phyloP scores from a whole-genome alignment of 2,329 filamentous ascomycete species.

The Monosporascus sp. region DNA sequence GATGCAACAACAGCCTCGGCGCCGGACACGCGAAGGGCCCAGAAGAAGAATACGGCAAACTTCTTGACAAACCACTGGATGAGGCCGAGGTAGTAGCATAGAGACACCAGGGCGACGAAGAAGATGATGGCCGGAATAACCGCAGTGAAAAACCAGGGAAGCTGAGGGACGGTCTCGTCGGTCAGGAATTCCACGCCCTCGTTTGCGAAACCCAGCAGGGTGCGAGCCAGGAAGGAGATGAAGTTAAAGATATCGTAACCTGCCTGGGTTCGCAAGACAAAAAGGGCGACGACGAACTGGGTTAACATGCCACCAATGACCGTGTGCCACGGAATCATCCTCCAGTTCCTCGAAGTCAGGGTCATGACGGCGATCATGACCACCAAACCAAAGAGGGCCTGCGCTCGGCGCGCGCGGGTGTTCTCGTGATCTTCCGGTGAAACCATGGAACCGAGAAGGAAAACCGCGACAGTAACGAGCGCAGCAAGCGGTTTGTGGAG shows the following conservation, averaged over 20 bases:
- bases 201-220: constrained; percentile 70
- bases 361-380: constrained; percentile 67
- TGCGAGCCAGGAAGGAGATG: constrained; percentile 68
- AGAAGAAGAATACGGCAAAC: constrained; percentile 88
- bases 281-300: constrained; percentile 84
- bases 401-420: constrained; percentile 71
- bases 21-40: constrained; percentile 79
- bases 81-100: constrained; percentile 74
- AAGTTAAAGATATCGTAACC: constrained; percentile 93
- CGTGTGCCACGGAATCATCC: constrained; percentile 64
- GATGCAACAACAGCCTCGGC: constrained; percentile 92
- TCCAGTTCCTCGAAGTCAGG: constrained; percentile 66
- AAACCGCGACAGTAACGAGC: constrained; percentile 59
- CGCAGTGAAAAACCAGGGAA: constrained; percentile 66
- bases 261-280: constrained; percentile 74
- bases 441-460: constrained; percentile 74
- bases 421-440: constrained; percentile 70
- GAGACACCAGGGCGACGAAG: constrained; percentile 88
- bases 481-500: constrained; percentile 61
- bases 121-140: constrained; percentile 94
- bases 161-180: constrained; percentile 33
- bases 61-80: constrained; percentile 89
- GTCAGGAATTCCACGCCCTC: constrained; percentile 73
- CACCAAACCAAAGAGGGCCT: constrained; percentile 73
- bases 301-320: constrained; percentile 85